These are phyloP conservation scores for Shiraia bambusicola DNA, from an alignment of 2,329 filamentous ascomycete genomes.

Conservation along the genomic window DNA sequence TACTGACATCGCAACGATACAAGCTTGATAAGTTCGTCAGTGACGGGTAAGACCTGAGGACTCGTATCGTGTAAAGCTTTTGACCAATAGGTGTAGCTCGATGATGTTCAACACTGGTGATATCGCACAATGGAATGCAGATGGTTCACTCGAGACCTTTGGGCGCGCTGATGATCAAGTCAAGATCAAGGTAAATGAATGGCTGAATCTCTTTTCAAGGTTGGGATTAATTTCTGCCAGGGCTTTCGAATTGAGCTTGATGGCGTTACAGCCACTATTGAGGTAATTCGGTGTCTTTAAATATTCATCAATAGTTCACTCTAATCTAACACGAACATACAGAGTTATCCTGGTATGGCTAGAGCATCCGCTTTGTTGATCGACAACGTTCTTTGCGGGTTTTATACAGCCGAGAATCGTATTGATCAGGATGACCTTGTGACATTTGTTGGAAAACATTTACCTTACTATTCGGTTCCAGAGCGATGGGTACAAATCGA, in stretches of 20 bases:
- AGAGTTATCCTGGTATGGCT: slow-evolving; percentile 49
- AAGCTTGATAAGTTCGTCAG: slow-evolving; percentile 54
- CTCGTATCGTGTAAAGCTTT: neutral
- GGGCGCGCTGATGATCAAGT: slow-evolving; percentile 64
- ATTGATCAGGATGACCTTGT: slow-evolving; percentile 41
- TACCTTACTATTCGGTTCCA: slow-evolving; percentile 60
- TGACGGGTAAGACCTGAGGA: slow-evolving; percentile 48
- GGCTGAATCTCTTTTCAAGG: no score
- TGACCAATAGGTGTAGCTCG: slow-evolving; percentile 13
- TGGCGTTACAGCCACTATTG: slow-evolving; percentile 50
- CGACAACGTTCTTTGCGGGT: slow-evolving; percentile 54
- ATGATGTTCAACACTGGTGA: slow-evolving; percentile 64
- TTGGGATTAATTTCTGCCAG: slow-evolving; percentile 23
- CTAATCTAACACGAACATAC: neutral
- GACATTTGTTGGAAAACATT: slow-evolving; percentile 45
- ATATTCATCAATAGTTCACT: neutral
- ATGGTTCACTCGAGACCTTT: slow-evolving; percentile 58
- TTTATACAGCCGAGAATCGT: slow-evolving; percentile 47
- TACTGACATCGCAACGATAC: slow-evolving; percentile 55
- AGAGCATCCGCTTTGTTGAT: slow-evolving; percentile 54
- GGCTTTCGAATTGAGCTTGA: slow-evolving; percentile 64
- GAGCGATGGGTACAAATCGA: slow-evolving; percentile 47
- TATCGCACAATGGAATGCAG: slow-evolving; percentile 56
- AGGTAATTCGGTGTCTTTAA: slow-evolving; percentile 7
- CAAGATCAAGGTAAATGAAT: slow-evolving; percentile 53